phyloP scores from a whole-genome alignment of 2,329 filamentous ascomycete genomes.

The Dothideomycetes sp. region DNA sequence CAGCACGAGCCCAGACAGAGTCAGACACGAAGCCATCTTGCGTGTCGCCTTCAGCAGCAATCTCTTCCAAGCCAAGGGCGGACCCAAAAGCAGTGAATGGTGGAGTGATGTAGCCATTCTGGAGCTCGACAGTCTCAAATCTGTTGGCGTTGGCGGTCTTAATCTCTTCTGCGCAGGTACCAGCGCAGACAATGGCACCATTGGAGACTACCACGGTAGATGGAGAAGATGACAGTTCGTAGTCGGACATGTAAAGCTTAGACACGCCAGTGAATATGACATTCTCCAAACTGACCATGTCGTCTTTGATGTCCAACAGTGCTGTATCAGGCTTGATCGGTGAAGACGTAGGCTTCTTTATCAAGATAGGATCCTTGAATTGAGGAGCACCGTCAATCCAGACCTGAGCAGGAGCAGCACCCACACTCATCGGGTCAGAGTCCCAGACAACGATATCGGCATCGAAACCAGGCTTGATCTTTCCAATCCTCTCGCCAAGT shows the following conservation, averaged over 20 bases:
- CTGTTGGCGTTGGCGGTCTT: slow-evolving; percentile 23
- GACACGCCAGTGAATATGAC: slow-evolving; percentile 48
- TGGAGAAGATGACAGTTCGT: slow-evolving; percentile 13
- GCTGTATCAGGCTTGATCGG: slow-evolving; percentile 31
- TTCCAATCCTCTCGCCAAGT: slow-evolving; percentile 28
- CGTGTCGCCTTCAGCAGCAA: slow-evolving; percentile 44
- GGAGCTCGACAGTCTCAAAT: slow-evolving; percentile 34
- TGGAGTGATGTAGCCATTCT: slow-evolving; percentile 50
- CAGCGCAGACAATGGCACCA: slow-evolving; percentile 47
- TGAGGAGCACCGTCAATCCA: slow-evolving; percentile 37
- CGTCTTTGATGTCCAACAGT: slow-evolving; percentile 30
- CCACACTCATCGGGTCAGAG: slow-evolving; percentile 28
- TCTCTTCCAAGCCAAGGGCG: slow-evolving; percentile 51
- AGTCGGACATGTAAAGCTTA: slow-evolving; percentile 38
- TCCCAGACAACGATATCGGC: slow-evolving; percentile 34
- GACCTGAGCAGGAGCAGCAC: slow-evolving; percentile 29
- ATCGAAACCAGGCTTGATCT: slow-evolving; percentile 29
- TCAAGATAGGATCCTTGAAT: slow-evolving; percentile 38
- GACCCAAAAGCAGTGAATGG: slow-evolving; percentile 52
- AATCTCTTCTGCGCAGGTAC: slow-evolving; percentile 38
- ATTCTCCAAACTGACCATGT: slow-evolving; percentile 19
- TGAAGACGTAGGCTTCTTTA: slow-evolving; percentile 37
- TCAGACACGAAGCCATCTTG: slow-evolving; percentile 39
- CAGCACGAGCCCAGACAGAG: slow-evolving; percentile 43
- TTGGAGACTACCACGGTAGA: slow-evolving; percentile 40